Evolutionary conservation across 1,284 basidiomycete genomes (phyloP), one percentile per base, ranked within the genome.

Genomic region (Salmacisia buchloeana): DNA sequence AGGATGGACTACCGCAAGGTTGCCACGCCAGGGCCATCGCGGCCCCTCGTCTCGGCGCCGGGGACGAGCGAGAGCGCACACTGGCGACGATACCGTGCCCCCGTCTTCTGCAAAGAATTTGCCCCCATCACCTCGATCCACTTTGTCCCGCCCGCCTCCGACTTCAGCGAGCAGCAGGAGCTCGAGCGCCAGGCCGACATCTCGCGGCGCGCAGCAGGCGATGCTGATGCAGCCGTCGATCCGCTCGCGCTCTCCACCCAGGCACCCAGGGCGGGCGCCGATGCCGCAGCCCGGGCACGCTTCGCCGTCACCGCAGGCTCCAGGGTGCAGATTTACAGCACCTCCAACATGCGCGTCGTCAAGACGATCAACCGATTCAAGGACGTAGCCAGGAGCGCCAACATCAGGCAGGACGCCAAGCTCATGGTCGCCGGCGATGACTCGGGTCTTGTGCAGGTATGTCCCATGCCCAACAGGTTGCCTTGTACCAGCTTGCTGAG

Each of bases 311-410:
- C 93, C 33, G 90, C 93, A 0, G 93, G 92, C 0, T 91, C 93
- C 0, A 85, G 94, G 65, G 88, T 99, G 1, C 91, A 98, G 81
- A 90, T 98, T 77, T 97, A 97, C 81, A 92, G 92, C 18, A 92
- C 93, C 35, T 87, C 91, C 65, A 97, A 94, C 7, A 91, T 94
- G 80, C 92, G 94, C 80, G 88, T 97, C 43, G 90, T 89, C 18
- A 98, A 98, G 83, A 96, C 92, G 0, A 93, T 99, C 66, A 90
- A 92, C 31, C 84, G 96, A 35, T 99, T 98, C 83, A 96, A 96
- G 81, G 94, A 97, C 77, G 89, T 94, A 34, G 94, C 94, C 1
- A 84, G 93, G 15, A 68, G 69, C n/a, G 76, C 71, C n/a, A 69
- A 72, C 58, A 75, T 87, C 38, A 63, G 96, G 61, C 85, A 85